Evolutionary conservation across 106 monocot species (phyloP), one percentile per base, ranked within the genome.

Genomic region (Amphibolis antarctica): DNA sequence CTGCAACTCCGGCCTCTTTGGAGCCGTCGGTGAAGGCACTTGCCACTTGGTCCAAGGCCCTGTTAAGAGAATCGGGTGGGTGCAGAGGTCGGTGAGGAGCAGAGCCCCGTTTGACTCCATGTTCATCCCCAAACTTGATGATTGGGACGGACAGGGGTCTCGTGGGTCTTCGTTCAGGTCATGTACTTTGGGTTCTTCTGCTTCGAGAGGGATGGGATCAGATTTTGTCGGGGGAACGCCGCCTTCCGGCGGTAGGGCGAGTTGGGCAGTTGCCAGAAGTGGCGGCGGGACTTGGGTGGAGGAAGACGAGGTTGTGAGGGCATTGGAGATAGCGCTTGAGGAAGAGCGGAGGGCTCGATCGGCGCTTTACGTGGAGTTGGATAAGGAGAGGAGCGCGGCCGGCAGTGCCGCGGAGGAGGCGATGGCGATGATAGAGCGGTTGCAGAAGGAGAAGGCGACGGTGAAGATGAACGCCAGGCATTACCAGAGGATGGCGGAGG

Each of bases 361-460:
- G 45, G 76, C 66, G 12, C 76, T 96, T 25, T 69, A 47, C 53
- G 66, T 78, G 59, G 96, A 98, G 29, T 50, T 90, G 62, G 96
- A 98, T 69, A 87, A 90, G 54, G 96, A 98, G 82, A 86, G 96
- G 61, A 98, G 60, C 57, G 90, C 96, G 48, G 77, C 96, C 53
- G 84, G 84, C 0, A 80, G 68, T n/a, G 84, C 96, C n/a, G 84
- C 90, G 18, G 90, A 98, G 27, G 96, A 98, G 69, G 90, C 96
- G 19, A 86, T 98, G 96, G 84, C 90, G 1, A 90, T 98, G 96
- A 98, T 98, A 67, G 55, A 81, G 23, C 63, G 85, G 9, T 78
- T 98, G 19, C 89, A 98, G 69, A 79, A 85, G 72, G 96, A 98
- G 71, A 98, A 98, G 65, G 83, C 90, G 14, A 66, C 63, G 5